These are phyloP conservation scores for Bothia castanella DNA, from an alignment of 1,284 basidiomycete species.

Conservation along the genomic window DNA sequence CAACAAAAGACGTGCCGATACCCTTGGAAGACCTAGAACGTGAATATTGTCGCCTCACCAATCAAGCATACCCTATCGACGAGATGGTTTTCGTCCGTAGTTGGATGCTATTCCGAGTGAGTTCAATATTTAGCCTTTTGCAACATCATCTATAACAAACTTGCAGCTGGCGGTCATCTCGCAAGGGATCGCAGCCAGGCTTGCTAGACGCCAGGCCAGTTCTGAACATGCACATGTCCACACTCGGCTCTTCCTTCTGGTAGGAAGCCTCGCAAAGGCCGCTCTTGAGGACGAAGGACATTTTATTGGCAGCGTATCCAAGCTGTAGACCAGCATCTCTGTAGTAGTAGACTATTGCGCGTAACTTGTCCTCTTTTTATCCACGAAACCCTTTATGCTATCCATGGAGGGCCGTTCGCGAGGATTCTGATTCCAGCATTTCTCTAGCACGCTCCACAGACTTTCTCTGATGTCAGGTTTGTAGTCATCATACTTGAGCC, in stretches of 20 bases:
- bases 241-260: constrained; percentile 53
- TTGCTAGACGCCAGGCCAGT: constrained; percentile 81
- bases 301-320: constrained; percentile 33
- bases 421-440: constrained; percentile 21
- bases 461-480: constrained; percentile 14
- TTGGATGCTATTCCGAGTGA: constrained; percentile 85
- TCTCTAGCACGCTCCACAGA: constrained; percentile 21
- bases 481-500: constrained; percentile 23
- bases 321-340: constrained; percentile 29
- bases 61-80: constrained; percentile 64
- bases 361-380: constrained; percentile 16
- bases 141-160: background rate
- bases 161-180: constrained; percentile 77
- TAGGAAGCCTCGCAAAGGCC: constrained; percentile 60
- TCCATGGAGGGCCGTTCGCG: constrained; percentile 14
- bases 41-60: constrained; percentile 64
- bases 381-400: constrained; percentile 18
- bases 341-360: background rate
- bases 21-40: constrained; percentile 71
- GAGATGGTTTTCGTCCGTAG: constrained; percentile 78
- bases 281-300: constrained; percentile 55
- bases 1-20: constrained; percentile 56
- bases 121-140: constrained; percentile 25
- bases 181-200: constrained; percentile 91
- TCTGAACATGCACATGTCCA: constrained; percentile 70